phyloP scores from a whole-genome alignment of 257 asterid species.

The Solanum microdontum region DNA sequence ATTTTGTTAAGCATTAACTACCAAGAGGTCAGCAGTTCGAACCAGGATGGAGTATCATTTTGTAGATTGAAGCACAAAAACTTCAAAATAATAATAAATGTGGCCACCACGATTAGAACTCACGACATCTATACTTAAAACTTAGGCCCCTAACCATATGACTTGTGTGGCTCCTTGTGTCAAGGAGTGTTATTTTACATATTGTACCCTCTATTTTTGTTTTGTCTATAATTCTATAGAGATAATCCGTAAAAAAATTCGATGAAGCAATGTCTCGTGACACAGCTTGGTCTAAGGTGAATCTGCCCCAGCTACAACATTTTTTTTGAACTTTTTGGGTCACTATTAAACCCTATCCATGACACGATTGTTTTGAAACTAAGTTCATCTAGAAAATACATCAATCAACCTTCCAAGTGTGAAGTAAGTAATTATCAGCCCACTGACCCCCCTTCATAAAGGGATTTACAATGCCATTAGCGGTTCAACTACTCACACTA shows the following conservation, averaged over 20 bases:
- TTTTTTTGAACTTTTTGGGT: not conserved
- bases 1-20: not conserved
- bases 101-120: not conserved
- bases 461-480: not conserved
- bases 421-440: not conserved
- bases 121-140: not conserved
- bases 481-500: not conserved
- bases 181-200: not conserved
- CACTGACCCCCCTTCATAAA: not conserved
- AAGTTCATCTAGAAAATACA: not conserved
- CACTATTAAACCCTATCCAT: not conserved
- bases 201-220: not conserved
- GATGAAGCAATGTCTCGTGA: not conserved
- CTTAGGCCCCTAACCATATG: not conserved
- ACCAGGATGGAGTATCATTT: not conserved
- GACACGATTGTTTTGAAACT: not conserved
- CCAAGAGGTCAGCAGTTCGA: not conserved
- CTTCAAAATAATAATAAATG: not conserved
- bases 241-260: not conserved
- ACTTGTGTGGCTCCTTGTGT: not conserved
- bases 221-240: not conserved
- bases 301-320: not conserved
- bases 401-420: not conserved
- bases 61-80: not conserved
- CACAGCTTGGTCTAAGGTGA: not conserved